These are phyloP conservation scores for Pseudonitzschia pungens DNA, from an alignment of 108 stramenopile species.

Conservation along the genomic window DNA sequence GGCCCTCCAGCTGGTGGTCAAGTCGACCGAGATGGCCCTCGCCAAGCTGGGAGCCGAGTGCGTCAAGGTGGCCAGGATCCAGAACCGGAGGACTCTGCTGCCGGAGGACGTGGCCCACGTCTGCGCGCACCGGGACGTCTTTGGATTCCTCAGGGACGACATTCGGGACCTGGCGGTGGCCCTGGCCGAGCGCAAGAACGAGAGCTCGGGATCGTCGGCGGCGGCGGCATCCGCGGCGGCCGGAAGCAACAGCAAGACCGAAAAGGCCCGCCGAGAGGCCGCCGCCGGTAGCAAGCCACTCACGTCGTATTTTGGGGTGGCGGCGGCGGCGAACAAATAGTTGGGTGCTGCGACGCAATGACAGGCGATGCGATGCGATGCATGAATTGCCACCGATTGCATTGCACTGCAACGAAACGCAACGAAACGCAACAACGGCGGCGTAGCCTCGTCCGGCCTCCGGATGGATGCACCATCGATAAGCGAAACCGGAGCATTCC, in stretches of 20 bases:
- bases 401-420: not conserved
- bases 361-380: no score
- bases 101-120: slow-evolving; percentile 79
- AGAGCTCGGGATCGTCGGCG: not conserved
- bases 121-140: slow-evolving; percentile 60
- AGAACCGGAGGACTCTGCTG: slow-evolving; percentile 73
- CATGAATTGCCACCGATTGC: no score
- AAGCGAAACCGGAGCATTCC: no score
- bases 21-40: slow-evolving; percentile 77
- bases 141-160: slow-evolving; percentile 75
- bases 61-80: slow-evolving; percentile 65
- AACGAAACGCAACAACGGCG: no score
- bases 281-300: slow-evolving; percentile 37
- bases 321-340: not conserved
- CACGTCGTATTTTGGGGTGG: slow-evolving; percentile 37
- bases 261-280: slow-evolving; percentile 19
- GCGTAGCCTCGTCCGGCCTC: no score
- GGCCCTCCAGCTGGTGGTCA: slow-evolving; percentile 71
- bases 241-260: not conserved
- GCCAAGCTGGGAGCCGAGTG: slow-evolving; percentile 63
- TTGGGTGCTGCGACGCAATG: no score
- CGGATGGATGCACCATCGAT: no score
- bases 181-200: not conserved
- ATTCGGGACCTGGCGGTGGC: slow-evolving; percentile 42
- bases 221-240: not conserved